Evolutionary conservation across 495 filamentous ascomycete genomes (phyloP).

Genomic region (Daldinia loculata): DNA sequence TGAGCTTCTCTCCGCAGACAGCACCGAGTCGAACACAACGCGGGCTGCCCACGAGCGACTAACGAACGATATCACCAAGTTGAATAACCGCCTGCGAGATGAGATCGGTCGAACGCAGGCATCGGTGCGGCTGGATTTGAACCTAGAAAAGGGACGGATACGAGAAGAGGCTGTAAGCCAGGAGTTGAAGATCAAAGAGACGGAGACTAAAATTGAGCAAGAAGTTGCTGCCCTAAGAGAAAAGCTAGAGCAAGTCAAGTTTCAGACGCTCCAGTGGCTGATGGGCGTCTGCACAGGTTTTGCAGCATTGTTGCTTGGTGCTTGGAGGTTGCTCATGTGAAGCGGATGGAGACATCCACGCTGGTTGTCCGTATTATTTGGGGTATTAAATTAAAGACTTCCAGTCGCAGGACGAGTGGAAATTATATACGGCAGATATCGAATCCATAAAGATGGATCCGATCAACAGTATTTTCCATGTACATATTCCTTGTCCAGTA

Average conservation of each 20-base stretch:
- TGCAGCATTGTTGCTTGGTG: conserved; percentile 92
- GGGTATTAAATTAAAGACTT: conserved; percentile 4
- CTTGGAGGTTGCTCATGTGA: conserved; percentile 86
- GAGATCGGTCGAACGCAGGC: conserved; percentile 95
- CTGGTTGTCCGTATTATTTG: background rate
- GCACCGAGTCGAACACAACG: conserved; percentile 86
- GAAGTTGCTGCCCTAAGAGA: conserved; percentile 91
- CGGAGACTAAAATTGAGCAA: conserved; percentile 97
- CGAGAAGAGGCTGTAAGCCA: conserved; percentile 96
- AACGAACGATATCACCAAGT: conserved; percentile 91
- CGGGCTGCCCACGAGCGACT: conserved; percentile 90
- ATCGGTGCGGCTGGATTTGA: conserved; percentile 88
- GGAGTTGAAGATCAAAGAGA: conserved; percentile 98
- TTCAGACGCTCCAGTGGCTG: conserved; percentile 96
- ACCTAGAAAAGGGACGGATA: conserved; percentile 96
- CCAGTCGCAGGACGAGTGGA: conserved; percentile 9
- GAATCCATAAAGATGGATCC: conserved; percentile 1
- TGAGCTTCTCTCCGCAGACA: conserved; percentile 89
- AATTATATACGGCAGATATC: background rate
- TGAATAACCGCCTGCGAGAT: conserved; percentile 86
- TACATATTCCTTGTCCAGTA: background rate
- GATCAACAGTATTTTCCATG: background rate
- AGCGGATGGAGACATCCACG: background rate
- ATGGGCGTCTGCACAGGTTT: conserved; percentile 96
- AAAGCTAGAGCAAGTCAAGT: conserved; percentile 95